Percentiles rank a stretch among this genome's conserved stretches.
Evolutionary conservation across 1,139 yeast genomes (phyloP).

Genomic region (Yamadazyma triangularis): DNA sequence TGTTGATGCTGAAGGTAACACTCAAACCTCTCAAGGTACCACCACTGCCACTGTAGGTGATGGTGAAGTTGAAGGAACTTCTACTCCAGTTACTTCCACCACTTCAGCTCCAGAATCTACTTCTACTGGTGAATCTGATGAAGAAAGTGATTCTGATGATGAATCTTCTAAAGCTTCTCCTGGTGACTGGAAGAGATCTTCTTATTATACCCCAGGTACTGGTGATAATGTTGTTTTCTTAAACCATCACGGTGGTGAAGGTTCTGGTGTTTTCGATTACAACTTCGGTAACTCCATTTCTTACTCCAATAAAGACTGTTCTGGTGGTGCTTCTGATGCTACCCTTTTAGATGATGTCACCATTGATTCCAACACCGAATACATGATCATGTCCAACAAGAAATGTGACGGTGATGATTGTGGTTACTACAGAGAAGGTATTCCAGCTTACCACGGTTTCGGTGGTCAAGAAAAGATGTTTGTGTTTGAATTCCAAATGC

Average conservation of each 20-base stretch:
- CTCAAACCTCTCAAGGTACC: slow-evolving; percentile 30
- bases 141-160: slow-evolving; percentile 32
- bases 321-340: slow-evolving; percentile 58
- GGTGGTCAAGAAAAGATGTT: slow-evolving; percentile 64
- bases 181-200: slow-evolving; percentile 69
- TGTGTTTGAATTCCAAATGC: slow-evolving; percentile 68
- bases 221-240: slow-evolving; percentile 73
- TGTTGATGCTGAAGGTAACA: slow-evolving; percentile 54
- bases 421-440: slow-evolving; percentile 69
- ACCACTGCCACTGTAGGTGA: slow-evolving; percentile 17
- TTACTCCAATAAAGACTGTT: slow-evolving; percentile 73
- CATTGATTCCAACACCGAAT: slow-evolving; percentile 56
- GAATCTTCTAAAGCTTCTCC: slow-evolving; percentile 23
- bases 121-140: slow-evolving; percentile 20
- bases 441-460: slow-evolving; percentile 72
- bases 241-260: slow-evolving; percentile 80
- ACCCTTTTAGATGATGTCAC: slow-evolving; percentile 50
- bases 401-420: slow-evolving; percentile 53
- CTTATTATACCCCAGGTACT: slow-evolving; percentile 62
- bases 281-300: slow-evolving; percentile 91
- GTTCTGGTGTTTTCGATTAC: slow-evolving; percentile 79
- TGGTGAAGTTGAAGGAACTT: slow-evolving; percentile 36
- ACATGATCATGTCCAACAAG: slow-evolving; percentile 53
- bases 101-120: slow-evolving; percentile 26
- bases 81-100: slow-evolving; percentile 36